Percentiles rank a stretch among this genome's conserved stretches.
These are phyloP conservation scores for Telfairia occidentalis DNA, from an alignment of 331 rosid species.

Conservation along the genomic window DNA sequence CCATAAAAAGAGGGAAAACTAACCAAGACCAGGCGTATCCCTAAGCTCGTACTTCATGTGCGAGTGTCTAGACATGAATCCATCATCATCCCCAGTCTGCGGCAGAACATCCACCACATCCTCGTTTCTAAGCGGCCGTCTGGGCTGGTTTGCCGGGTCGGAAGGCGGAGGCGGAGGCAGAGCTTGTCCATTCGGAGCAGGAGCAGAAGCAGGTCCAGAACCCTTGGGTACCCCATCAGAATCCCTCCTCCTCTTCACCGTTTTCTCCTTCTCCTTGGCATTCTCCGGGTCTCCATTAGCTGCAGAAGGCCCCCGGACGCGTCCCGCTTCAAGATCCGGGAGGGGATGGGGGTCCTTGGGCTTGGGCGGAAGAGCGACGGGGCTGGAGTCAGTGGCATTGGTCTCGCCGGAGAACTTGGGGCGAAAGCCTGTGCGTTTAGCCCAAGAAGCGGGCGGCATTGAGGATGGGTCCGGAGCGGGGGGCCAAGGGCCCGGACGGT, in stretches of 20 bases:
- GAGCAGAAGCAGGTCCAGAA: conserved; percentile 30
- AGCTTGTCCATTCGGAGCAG: conserved; percentile 52
- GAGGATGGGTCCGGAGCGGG: conserved; percentile 46
- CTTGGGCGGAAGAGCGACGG: conserved; percentile 30
- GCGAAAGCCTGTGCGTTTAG: conserved; percentile 74
- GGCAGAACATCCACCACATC: conserved; percentile 62
- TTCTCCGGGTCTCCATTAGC: conserved; percentile 33
- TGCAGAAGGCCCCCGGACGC: conserved; percentile 13
- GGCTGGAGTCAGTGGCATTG: conserved; percentile 57
- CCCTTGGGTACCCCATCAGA: conserved; percentile 56
- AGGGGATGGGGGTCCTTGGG: conserved; percentile 24
- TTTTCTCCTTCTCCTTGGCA: conserved; percentile 22
- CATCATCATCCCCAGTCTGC: conserved; percentile 49
- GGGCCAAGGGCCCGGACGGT: conserved; percentile 73
- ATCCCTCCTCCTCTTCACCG: conserved; percentile 58
- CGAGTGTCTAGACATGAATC: conserved; percentile 43
- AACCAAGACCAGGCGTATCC: conserved; percentile 88
- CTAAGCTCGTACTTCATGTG: conserved; percentile 86
- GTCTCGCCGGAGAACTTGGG: conserved; percentile 97
- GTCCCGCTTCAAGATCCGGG: conserved; percentile 59
- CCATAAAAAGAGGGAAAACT: conserved; percentile 12
- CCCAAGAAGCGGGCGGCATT: conserved; percentile 92
- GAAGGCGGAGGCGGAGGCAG: conserved; percentile 16
- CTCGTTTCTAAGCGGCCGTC: conserved; percentile 40
- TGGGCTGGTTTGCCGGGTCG: conserved; percentile 34